Conservation (phyloP, 345 rosid species). For the Microthlaspi erraticum region DNA sequence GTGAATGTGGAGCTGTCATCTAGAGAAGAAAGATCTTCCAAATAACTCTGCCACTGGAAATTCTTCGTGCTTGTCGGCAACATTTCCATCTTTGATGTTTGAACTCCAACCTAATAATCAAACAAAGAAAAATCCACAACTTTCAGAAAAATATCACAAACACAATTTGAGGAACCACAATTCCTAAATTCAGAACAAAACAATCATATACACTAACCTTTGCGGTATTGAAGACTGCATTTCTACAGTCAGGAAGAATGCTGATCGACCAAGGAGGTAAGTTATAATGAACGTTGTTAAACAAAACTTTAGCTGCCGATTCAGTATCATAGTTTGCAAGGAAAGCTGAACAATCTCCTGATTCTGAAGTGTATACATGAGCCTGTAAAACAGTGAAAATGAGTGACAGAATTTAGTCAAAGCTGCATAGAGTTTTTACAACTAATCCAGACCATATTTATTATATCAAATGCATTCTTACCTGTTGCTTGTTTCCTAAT, state of each 20-base stretch:
- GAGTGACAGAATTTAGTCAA: conserved; percentile 31
- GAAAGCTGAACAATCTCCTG: conserved; percentile 93
- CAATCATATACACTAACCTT: conserved; percentile 58
- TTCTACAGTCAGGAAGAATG: conserved; percentile 96
- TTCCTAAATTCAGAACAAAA: background rate
- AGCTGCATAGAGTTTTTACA: conserved; percentile 4
- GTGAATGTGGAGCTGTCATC: conserved; percentile 70
- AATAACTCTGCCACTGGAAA: conserved; percentile 83
- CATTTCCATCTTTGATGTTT: conserved; percentile 92
- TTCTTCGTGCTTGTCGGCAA: conserved; percentile 60
- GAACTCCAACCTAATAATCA: conserved; percentile 79
- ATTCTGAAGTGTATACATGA: conserved; percentile 74
- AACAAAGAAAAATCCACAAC: conserved; percentile 21
- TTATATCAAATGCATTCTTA: conserved; percentile 21
- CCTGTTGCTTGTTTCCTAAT: conserved; percentile 88
- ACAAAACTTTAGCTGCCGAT: conserved; percentile 77
- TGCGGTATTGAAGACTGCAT: conserved; percentile 94
- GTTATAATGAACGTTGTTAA: conserved; percentile 96
- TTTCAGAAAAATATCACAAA: conserved; percentile 3
- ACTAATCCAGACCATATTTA: conserved; percentile 10
- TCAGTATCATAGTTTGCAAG: conserved; percentile 91
- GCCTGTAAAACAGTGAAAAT: conserved; percentile 54
- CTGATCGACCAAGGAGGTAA: conserved; percentile 99
- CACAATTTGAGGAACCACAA: conserved; percentile 4
- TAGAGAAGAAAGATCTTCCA: conserved; percentile 80